Conservation (phyloP, 2,329 filamentous ascomycete genomes). For the Neurospora sp. region DNA sequence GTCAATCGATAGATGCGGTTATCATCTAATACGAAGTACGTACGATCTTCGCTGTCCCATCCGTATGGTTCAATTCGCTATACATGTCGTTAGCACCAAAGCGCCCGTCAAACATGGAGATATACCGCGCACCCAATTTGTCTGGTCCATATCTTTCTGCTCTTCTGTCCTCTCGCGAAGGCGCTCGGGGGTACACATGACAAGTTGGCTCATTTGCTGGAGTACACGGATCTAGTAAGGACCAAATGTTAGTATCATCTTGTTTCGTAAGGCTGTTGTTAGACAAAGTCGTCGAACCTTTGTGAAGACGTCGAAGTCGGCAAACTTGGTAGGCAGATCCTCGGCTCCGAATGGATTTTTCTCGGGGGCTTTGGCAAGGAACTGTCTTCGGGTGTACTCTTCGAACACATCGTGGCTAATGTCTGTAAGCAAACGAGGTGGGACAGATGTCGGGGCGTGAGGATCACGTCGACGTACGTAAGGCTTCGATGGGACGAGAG, state of each 20-base stretch:
- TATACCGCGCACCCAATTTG: constrained; percentile 59
- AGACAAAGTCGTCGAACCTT: constrained; percentile 45
- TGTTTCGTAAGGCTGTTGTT: not conserved
- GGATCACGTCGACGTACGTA: constrained; percentile 52
- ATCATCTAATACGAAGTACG: constrained; percentile 87
- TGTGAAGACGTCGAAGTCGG: constrained; percentile 70
- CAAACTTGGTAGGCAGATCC: constrained; percentile 63
- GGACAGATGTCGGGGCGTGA: constrained; percentile 1
- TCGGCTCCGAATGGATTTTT: constrained; percentile 79
- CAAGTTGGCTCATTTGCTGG: constrained; percentile 84
- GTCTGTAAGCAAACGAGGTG: constrained; percentile 16
- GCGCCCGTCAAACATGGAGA: not conserved
- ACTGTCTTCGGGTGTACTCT: constrained; percentile 86
- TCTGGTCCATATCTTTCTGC: constrained; percentile 70
- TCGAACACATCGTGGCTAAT: constrained; percentile 77
- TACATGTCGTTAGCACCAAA: constrained; percentile 19
- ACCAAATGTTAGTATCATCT: not conserved
- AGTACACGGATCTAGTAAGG: constrained; percentile 58
- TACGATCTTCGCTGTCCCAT: constrained; percentile 79
- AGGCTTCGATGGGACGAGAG: constrained; percentile 89
- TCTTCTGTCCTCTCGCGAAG: constrained; percentile 81
- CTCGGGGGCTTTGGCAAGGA: constrained; percentile 65
- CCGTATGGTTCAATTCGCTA: constrained; percentile 73
- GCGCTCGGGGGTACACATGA: constrained; percentile 76
- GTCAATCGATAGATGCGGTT: constrained; percentile 84